Conservation (phyloP, 2,329 filamentous ascomycete genomes). For the Xylariaceae sp. region DNA sequence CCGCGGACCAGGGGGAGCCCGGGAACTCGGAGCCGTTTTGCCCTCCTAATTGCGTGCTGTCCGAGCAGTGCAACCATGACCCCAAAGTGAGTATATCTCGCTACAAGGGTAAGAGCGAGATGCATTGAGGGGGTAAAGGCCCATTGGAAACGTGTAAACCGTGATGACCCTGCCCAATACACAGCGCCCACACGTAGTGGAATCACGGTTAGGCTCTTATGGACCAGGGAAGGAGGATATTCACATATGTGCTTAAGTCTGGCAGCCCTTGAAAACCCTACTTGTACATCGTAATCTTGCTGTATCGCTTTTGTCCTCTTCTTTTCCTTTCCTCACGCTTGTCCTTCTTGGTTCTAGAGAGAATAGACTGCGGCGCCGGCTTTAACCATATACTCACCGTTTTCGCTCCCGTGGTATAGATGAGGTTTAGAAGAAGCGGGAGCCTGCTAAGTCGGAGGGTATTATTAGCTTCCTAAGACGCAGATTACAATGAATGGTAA, state of each 20-base stretch:
- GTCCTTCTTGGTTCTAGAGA: neutral
- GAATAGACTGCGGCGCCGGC: neutral
- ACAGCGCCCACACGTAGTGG: too few species aligned
- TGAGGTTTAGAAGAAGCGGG: too few species aligned
- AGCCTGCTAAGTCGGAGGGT: too few species aligned
- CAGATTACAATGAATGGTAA: too few species aligned
- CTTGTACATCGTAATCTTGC: too few species aligned
- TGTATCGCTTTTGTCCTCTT: neutral
- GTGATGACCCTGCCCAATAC: neutral
- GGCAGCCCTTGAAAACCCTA: too few species aligned
- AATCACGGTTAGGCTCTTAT: too few species aligned
- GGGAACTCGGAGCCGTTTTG: conserved; percentile 32
- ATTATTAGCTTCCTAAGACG: too few species aligned
- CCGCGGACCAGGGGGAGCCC: conserved; percentile 28
- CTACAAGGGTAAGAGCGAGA: neutral
- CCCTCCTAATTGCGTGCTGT: conserved; percentile 21
- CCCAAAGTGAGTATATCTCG: neutral
- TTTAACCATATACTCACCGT: neutral
- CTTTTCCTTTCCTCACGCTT: neutral
- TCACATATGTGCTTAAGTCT: neutral
- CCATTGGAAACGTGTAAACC: neutral
- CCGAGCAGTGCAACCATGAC: conserved; percentile 12
- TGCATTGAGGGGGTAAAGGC: neutral
- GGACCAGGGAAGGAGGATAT: neutral
- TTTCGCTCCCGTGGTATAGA: too few species aligned